Evolutionary conservation across 768 basidiomycete species (phyloP).

Genomic region (Kwoniella europaea): DNA sequence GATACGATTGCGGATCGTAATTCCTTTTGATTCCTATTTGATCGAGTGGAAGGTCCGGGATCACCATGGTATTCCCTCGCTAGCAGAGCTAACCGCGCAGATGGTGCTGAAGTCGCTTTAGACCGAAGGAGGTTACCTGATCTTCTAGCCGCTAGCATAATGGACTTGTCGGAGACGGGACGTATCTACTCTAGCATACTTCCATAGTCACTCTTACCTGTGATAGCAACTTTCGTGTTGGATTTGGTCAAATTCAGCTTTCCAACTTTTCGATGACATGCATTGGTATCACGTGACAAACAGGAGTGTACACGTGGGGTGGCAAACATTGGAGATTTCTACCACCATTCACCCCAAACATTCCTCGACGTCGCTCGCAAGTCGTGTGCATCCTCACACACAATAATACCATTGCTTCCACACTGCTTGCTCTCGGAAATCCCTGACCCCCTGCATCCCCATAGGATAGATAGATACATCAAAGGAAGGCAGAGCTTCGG

Average conservation of each 20-base stretch:
- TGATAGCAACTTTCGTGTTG: neutral
- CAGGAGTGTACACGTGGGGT: neutral
- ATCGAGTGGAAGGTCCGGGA: slow-evolving; percentile 23
- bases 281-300: neutral
- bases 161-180: too few relatives aligned
- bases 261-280: neutral
- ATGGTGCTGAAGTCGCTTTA: neutral
- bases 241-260: neutral
- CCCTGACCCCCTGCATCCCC: too few relatives aligned
- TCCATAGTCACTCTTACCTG: neutral
- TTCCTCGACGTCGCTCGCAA: neutral
- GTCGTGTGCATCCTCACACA: too few relatives aligned
- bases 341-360: neutral
- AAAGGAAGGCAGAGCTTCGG: too few relatives aligned
- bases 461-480: too few relatives aligned
- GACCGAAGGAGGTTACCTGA: neutral
- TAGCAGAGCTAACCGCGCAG: neutral
- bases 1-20: neutral
- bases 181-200: too few relatives aligned
- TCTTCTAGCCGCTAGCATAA: neutral
- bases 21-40: neutral
- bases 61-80: slow-evolving; percentile 31
- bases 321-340: slow-evolving; percentile 1
- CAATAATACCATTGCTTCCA: too few relatives aligned
- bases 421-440: too few relatives aligned